Evolutionary conservation across 1,284 basidiomycete species (phyloP).

Genomic region (Farysia itapuensis): DNA sequence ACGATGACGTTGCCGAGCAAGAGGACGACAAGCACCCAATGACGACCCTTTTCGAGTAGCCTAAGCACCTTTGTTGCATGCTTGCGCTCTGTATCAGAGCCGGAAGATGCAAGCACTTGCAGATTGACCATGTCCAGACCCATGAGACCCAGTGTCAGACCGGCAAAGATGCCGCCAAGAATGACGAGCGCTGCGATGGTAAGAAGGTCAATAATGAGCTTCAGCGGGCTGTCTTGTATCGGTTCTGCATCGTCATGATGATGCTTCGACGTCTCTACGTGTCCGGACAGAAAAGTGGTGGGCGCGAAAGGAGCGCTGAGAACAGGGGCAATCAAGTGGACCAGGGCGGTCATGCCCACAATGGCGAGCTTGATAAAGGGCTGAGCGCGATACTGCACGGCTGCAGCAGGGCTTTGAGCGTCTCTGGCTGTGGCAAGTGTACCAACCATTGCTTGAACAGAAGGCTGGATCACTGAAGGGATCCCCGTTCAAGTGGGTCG

Average conservation of each 20-base stretch:
- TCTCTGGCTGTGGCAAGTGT: no score
- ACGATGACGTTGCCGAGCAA: constrained; percentile 81
- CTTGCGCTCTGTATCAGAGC: constrained; percentile 67
- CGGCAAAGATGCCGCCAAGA: constrained; percentile 63
- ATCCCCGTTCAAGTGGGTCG: no score
- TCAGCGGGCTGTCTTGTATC: constrained; percentile 27
- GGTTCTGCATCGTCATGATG: constrained; percentile 21
- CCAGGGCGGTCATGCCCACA: constrained; percentile 23
- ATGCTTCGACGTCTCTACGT: constrained; percentile 4
- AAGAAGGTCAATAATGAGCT: constrained; percentile 43
- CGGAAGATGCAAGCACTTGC: constrained; percentile 78
- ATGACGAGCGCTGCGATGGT: constrained; percentile 51
- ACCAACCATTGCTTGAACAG: no score
- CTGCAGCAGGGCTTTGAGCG: constrained; percentile 2
- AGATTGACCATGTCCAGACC: constrained; percentile 90
- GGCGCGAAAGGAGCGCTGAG: constrained; percentile 11
- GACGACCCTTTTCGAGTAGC: constrained; percentile 78
- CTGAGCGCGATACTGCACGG: constrained; percentile 21
- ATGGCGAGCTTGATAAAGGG: constrained; percentile 32
- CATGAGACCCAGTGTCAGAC: constrained; percentile 86
- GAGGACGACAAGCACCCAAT: constrained; percentile 87
- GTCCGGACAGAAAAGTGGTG: background rate
- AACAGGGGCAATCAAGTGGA: constrained; percentile 31
- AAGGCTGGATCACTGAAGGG: no score
- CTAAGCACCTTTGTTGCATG: constrained; percentile 63